Evolutionary conservation across 2,329 filamentous ascomycete species (phyloP).

Genomic region (Xylaria polymorpha): DNA sequence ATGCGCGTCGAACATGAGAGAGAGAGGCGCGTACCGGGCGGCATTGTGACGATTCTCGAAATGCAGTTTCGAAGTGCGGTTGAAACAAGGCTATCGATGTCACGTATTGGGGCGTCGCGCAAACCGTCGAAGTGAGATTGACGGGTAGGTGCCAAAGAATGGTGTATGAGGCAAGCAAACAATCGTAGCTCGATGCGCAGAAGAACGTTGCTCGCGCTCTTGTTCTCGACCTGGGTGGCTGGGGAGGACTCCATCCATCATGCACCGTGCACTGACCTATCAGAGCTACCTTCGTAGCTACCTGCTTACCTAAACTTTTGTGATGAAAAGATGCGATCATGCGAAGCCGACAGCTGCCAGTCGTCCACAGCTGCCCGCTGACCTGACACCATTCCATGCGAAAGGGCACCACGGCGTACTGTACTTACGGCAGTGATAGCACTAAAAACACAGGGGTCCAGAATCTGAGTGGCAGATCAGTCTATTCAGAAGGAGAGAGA

Average conservation of each 20-base stretch:
- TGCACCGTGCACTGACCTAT: no score
- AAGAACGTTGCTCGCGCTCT: neutral
- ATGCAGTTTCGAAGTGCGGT: neutral
- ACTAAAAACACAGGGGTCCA: no score
- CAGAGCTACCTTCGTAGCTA: neutral
- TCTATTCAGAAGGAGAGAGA: no score
- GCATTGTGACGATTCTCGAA: conserved; percentile 31
- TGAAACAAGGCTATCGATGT: conserved; percentile 3
- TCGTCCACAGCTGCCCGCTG: neutral
- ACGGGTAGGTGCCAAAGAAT: neutral
- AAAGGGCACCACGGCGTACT: neutral
- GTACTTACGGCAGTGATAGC: no score
- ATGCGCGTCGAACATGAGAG: neutral
- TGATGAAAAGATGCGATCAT: neutral
- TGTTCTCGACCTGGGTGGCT: neutral
- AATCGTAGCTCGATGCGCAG: neutral
- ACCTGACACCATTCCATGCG: neutral
- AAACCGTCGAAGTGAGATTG: neutral
- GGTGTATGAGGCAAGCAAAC: neutral
- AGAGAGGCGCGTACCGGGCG: conserved; percentile 40
- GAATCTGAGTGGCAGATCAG: no score
- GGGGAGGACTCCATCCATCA: neutral
- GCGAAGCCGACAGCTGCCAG: neutral
- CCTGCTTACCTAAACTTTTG: neutral
- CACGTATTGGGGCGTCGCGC: conserved; percentile 20